Conservation (phyloP, 306 rosid genomes). For the Ammopiptanthus mongolicus region DNA sequence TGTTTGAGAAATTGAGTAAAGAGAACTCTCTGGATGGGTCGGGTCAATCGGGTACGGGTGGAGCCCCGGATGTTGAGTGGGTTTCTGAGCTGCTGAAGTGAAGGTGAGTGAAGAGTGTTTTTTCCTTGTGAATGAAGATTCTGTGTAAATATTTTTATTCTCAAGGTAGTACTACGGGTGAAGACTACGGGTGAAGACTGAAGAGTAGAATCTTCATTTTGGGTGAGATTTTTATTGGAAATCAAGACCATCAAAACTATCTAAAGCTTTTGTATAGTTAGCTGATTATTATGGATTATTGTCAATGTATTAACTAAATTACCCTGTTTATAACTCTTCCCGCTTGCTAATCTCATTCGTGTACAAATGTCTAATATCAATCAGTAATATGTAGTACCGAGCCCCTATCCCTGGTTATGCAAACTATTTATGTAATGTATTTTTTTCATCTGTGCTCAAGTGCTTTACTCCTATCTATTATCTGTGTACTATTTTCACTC, state of each 20-base stretch:
- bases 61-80: slow-evolving; percentile 82
- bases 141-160: slow-evolving; percentile 36
- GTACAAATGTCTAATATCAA: slow-evolving; percentile 34
- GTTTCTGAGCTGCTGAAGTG: slow-evolving; percentile 70
- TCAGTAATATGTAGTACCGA: not conserved
- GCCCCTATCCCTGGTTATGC: not conserved
- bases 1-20: slow-evolving; percentile 79
- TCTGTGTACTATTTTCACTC: not conserved
- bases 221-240: slow-evolving; percentile 27
- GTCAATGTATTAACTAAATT: slow-evolving; percentile 17
- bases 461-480: not conserved
- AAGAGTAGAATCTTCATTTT: slow-evolving; percentile 36
- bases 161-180: slow-evolving; percentile 34
- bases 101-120: too few species aligned
- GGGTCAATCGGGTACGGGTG: slow-evolving; percentile 20
- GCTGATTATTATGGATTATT: slow-evolving; percentile 21
- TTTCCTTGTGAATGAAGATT: not conserved
- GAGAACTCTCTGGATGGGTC: slow-evolving; percentile 57
- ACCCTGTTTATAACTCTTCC: slow-evolving; percentile 11
- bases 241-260: not conserved
- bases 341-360: slow-evolving; percentile 33
- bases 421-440: slow-evolving; percentile 21
- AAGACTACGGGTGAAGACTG: not conserved
- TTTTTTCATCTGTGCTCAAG: not conserved
- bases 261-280: slow-evolving; percentile 22